Conservation (phyloP, 2,329 filamentous ascomycete species). For the Rhynchosporium graminicola region DNA sequence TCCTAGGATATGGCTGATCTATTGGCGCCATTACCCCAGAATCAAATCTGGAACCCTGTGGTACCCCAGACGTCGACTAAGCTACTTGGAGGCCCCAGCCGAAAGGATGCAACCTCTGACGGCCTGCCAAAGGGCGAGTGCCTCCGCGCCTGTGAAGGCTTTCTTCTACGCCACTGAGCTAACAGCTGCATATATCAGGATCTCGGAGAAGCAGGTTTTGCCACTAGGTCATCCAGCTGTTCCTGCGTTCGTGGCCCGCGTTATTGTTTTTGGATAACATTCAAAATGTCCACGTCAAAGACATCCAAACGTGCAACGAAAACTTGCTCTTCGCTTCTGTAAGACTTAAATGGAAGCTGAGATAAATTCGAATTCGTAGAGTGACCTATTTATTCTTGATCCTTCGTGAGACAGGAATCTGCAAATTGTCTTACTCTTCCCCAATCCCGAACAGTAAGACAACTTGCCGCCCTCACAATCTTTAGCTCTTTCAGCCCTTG, state of each 20-base stretch:
- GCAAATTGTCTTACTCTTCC: no score
- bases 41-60: neutral
- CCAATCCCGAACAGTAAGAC: no score
- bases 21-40: slow-evolving; percentile 17
- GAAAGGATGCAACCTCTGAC: slow-evolving; percentile 10
- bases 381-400: no score
- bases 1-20: neutral
- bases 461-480: no score
- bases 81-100: slow-evolving; percentile 3
- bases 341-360: no score
- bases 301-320: no score
- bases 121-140: neutral
- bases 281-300: no score
- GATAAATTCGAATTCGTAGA: no score
- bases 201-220: no score
- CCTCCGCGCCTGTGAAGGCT: neutral
- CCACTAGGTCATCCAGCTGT: neutral
- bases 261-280: neutral
- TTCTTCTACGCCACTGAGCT: slow-evolving; percentile 8
- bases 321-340: no score
- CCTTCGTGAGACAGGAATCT: no score
- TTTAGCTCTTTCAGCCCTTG: no score
- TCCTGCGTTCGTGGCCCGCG: slow-evolving; percentile 1
- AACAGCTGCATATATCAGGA: neutral
- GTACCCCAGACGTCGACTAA: slow-evolving; percentile 11